Evolutionary conservation across 331 rosid species (phyloP).

Genomic region (Malus hybrid): DNA sequence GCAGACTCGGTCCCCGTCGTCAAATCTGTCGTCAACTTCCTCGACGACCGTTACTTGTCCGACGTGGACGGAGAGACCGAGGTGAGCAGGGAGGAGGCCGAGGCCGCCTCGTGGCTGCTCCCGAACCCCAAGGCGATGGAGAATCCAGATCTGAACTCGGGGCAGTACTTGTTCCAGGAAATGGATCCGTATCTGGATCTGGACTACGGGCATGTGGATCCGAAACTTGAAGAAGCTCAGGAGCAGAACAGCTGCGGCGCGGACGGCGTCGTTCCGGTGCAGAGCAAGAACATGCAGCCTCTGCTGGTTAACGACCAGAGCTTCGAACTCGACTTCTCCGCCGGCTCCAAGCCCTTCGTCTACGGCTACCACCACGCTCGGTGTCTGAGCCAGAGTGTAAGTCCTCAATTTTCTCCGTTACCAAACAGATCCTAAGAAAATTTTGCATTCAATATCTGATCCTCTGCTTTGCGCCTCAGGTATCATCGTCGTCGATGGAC

Average conservation of each 20-base stretch:
- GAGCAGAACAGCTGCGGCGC: constrained; percentile 58
- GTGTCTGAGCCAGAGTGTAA: constrained; percentile 79
- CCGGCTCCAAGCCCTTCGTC: constrained; percentile 40
- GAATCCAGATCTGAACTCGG: constrained; percentile 53
- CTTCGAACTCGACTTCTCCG: constrained; percentile 37
- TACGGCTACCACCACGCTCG: constrained; percentile 40
- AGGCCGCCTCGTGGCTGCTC: constrained; percentile 90
- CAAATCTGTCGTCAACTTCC: constrained; percentile 27
- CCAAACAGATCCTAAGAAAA: not conserved
- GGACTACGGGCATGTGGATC: constrained; percentile 51
- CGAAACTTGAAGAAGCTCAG: constrained; percentile 46
- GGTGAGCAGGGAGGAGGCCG: constrained; percentile 77
- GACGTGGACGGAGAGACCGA: constrained; percentile 38
- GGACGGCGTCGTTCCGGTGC: constrained; percentile 83
- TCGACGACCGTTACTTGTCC: constrained; percentile 46
- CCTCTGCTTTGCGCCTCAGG: constrained; percentile 24
- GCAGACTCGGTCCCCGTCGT: not conserved
- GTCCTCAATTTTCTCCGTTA: not conserved
- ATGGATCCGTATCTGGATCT: constrained; percentile 70
- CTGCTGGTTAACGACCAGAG: constrained; percentile 24
- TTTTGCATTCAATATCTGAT: not conserved
- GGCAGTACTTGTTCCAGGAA: constrained; percentile 40
- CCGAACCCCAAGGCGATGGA: constrained; percentile 50
- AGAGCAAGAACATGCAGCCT: constrained; percentile 25
- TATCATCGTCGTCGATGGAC: constrained; percentile 76